phyloP scores from a whole-genome alignment of 768 basidiomycete genomes.

The Lentinula guzmanii region DNA sequence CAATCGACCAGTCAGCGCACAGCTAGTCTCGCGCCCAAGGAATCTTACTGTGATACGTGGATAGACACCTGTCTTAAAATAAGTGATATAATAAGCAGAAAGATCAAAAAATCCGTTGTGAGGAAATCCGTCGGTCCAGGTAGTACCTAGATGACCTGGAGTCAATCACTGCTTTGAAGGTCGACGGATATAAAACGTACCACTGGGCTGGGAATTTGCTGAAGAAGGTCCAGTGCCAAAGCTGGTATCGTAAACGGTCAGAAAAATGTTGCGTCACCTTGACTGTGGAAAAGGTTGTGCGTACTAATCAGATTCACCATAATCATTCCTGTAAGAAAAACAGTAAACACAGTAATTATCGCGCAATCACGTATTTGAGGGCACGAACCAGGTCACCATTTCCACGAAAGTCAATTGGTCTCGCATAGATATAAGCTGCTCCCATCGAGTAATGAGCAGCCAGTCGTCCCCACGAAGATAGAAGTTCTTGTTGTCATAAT shows the following conservation, averaged over 20 bases:
- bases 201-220: slow-evolving; percentile 38
- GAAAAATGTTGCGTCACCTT: not conserved
- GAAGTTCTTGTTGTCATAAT: slow-evolving; percentile 50
- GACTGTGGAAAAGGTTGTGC: slow-evolving; percentile 21
- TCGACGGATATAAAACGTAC: not conserved
- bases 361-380: too few species aligned
- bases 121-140: slow-evolving; percentile 36
- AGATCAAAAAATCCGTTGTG: slow-evolving; percentile 57
- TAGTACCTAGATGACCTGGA: slow-evolving; percentile 21
- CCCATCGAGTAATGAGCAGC: slow-evolving; percentile 66
- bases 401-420: slow-evolving; percentile 51
- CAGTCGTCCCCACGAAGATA: slow-evolving; percentile 63
- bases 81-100: slow-evolving; percentile 58
- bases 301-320: slow-evolving; percentile 69
- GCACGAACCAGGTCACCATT: slow-evolving; percentile 60
- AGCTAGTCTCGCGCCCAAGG: slow-evolving; percentile 12
- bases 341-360: too few species aligned
- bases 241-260: slow-evolving; percentile 27
- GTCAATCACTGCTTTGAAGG: not conserved
- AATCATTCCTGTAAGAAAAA: slow-evolving; percentile 51
- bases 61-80: slow-evolving; percentile 62
- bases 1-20: not conserved
- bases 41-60: slow-evolving; percentile 49
- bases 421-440: slow-evolving; percentile 57
- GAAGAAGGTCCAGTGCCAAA: slow-evolving; percentile 49